Percentiles rank a stretch among this genome's conserved stretches.
These are phyloP conservation scores for Holtermanniella nyarrowii DNA, from an alignment of 768 basidiomycete species.

Conservation along the genomic window DNA sequence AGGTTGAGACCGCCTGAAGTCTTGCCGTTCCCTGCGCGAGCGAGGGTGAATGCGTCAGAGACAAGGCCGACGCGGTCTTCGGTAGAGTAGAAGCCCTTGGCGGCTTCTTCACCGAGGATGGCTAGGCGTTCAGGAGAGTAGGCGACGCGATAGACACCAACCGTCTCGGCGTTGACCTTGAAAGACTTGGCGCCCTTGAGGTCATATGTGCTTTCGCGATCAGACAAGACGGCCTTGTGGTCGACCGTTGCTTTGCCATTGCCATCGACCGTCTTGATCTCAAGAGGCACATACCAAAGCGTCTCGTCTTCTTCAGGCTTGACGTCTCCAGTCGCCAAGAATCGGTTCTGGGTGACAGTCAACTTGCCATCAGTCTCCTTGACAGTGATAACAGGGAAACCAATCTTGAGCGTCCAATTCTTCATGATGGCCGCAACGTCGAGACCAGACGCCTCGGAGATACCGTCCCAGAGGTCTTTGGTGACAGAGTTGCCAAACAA, in stretches of 20 bases:
- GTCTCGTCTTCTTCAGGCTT: constrained; percentile 76
- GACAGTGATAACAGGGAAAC: constrained; percentile 83
- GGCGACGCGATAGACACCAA: constrained; percentile 75
- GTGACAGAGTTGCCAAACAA: constrained; percentile 77
- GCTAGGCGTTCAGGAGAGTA: constrained; percentile 71
- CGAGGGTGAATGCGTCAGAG: constrained; percentile 67
- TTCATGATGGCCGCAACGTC: constrained; percentile 75
- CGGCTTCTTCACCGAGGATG: constrained; percentile 69
- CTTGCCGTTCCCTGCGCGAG: constrained; percentile 66
- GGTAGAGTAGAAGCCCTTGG: constrained; percentile 59
- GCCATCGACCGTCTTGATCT: constrained; percentile 54
- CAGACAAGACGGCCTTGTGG: constrained; percentile 54
- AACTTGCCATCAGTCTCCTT: constrained; percentile 63
- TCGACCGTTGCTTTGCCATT: constrained; percentile 54
- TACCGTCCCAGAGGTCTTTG: constrained; percentile 77
- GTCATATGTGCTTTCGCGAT: constrained; percentile 57
- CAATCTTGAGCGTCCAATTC: constrained; percentile 78
- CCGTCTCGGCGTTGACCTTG: constrained; percentile 83
- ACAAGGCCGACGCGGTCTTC: constrained; percentile 85
- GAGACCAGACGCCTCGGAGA: constrained; percentile 58
- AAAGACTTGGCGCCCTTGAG: constrained; percentile 60
- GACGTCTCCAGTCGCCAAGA: constrained; percentile 72
- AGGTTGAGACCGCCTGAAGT: constrained; percentile 68
- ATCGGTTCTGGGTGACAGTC: constrained; percentile 76
- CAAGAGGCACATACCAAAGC: constrained; percentile 72